Base-by-base conservation (phyloP, 106 monocot genomes). In the Allium fistulosum region DNA sequence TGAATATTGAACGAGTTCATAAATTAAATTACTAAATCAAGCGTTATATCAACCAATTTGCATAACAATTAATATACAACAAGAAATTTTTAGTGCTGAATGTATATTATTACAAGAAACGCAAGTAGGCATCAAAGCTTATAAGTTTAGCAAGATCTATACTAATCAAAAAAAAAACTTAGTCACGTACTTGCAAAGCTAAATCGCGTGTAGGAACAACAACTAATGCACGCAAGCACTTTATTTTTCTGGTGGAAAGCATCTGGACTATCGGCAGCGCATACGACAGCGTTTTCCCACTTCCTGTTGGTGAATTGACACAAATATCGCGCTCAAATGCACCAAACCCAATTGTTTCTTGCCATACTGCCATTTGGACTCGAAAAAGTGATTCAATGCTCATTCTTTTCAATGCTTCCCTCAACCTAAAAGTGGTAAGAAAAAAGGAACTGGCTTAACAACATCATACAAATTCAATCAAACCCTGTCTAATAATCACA, bases 221-320 rank as follows among this genome's bases (percentile, higher is more conserved):
- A 48, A 97, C 65, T 68, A 97, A 73, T 61, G 96, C 92, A 17
- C 88, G 84, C 50, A 97, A 69, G 62, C 84, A 92, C 71, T 68
- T 84, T 49, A 92, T 79, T 48, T 77, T 86, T 64, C 79, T 72
- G 62, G 75, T 77, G n/a, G 89, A 84, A 27, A 97, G 87, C 63
- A 50, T 68, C 73, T 97, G 92, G 17, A 97, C 92, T 50, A 97
- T 97, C 10, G 92, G 96, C 49, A 97, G 80, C 58, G 96, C 96
- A 92, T 97, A 97, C 51, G 96, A 74, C 48, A 97, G 68, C 55
- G 96, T 97, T 46, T 97, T 97, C n/a, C 96, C 96, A 63, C 88
- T 92, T 74, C 96, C 96, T 51, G 96, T 97, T 37, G 96, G 92
- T 59, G 96, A 92, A 70, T 97, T 97, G 11, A 97, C 85, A 79